phyloP scores from a whole-genome alignment of 495 filamentous ascomycete species.

The Pseudoneurospora amorphoporcata region DNA sequence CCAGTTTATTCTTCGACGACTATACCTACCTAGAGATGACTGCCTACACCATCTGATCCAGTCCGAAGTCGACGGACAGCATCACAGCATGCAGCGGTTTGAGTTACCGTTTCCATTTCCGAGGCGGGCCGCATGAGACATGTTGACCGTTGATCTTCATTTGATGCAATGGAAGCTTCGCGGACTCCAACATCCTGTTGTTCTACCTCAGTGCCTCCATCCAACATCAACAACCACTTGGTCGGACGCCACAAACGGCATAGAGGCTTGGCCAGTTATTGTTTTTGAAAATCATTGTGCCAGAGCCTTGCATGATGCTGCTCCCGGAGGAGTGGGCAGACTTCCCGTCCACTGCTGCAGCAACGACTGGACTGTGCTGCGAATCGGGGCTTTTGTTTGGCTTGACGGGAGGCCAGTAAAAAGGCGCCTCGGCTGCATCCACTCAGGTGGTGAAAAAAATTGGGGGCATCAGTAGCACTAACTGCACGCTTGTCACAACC shows the following conservation, averaged over 20 bases:
- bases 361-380: background rate
- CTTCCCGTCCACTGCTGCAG: background rate
- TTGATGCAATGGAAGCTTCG: background rate
- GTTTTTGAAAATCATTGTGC: background rate
- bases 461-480: too few species aligned
- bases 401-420: background rate
- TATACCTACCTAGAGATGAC: background rate
- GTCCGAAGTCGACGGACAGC: background rate
- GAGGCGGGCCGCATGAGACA: background rate
- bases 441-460: too few species aligned
- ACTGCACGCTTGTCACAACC: too few species aligned
- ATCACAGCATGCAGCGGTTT: background rate
- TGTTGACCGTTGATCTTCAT: background rate
- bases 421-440: background rate
- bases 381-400: background rate
- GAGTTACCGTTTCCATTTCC: background rate
- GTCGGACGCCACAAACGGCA: background rate
- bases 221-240: background rate
- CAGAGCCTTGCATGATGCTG: background rate
- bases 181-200: background rate
- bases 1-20: background rate
- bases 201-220: background rate
- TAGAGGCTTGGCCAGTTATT: background rate
- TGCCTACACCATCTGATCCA: background rate
- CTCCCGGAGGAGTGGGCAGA: background rate